These are phyloP conservation scores for Castanea sativa DNA, from an alignment of 306 rosid genomes.

Conservation along the genomic window DNA sequence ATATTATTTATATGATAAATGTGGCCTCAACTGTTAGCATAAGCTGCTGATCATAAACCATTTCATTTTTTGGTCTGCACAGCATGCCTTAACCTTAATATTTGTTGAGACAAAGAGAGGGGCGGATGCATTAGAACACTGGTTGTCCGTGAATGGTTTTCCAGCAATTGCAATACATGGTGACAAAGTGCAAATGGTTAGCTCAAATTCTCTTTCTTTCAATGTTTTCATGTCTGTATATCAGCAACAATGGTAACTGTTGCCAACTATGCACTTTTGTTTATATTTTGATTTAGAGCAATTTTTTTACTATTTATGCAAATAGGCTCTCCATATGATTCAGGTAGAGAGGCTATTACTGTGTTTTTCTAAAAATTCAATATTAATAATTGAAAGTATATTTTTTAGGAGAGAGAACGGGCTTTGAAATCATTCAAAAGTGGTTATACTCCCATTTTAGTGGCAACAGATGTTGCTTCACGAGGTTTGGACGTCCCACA, in stretches of 20 bases:
- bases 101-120: constrained; percentile 99
- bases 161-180: constrained; percentile 97
- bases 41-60: neutral
- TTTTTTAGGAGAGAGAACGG: constrained; percentile 71
- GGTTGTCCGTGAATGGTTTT: constrained; percentile 73
- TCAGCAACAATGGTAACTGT: neutral
- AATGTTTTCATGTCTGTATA: neutral
- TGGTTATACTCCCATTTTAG: constrained; percentile 82
- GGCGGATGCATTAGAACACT: constrained; percentile 90
- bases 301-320: neutral
- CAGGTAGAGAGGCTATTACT: neutral
- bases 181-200: constrained; percentile 89
- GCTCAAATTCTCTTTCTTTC: neutral
- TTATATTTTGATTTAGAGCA: neutral
- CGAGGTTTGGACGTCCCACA: constrained; percentile 41
- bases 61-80: constrained; percentile 1
- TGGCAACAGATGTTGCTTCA: constrained; percentile 86
- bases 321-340: neutral
- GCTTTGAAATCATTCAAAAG: constrained; percentile 80
- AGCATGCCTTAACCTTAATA: constrained; percentile 90
- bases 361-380: neutral
- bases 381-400: neutral
- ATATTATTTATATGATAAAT: neutral
- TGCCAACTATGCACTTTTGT: neutral
- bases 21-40: neutral